Conservation (phyloP, 2,329 filamentous ascomycete genomes). For the Verticillium nubilum region DNA sequence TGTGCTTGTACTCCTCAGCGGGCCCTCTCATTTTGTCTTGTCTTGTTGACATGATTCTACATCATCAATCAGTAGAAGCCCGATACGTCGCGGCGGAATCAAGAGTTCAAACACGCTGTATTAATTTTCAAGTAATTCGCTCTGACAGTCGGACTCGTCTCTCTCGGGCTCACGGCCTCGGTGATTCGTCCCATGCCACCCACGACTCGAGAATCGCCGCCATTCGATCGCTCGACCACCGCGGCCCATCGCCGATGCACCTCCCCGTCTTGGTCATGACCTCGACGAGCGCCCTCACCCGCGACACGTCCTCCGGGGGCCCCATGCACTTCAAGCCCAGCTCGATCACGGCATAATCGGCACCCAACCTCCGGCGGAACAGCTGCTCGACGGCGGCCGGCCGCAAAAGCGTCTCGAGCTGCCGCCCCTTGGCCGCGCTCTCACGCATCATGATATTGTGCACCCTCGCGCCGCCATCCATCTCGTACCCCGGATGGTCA, state of each 20-base stretch:
- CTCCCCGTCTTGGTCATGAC: not conserved
- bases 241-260: not conserved
- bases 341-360: not conserved
- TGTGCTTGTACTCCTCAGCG: not conserved
- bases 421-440: not conserved
- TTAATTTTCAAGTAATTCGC: too few species aligned
- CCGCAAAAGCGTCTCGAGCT: not conserved
- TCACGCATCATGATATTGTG: not conserved
- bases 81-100: not conserved
- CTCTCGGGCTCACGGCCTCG: not conserved
- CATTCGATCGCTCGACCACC: not conserved
- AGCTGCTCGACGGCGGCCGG: not conserved
- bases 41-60: not conserved
- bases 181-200: not conserved
- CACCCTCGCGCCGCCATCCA: not conserved
- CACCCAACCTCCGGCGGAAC: not conserved
- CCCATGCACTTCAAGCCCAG: not conserved
- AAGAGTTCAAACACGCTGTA: not conserved
- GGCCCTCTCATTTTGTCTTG: not conserved
- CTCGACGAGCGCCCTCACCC: not conserved
- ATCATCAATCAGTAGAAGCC: not conserved
- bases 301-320: not conserved
- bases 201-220: not conserved
- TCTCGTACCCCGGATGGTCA: not conserved
- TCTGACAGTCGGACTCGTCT: too few species aligned